Base-by-base conservation (phyloP, 2,329 filamentous ascomycete species). In the Bipolaris gigantea region DNA sequence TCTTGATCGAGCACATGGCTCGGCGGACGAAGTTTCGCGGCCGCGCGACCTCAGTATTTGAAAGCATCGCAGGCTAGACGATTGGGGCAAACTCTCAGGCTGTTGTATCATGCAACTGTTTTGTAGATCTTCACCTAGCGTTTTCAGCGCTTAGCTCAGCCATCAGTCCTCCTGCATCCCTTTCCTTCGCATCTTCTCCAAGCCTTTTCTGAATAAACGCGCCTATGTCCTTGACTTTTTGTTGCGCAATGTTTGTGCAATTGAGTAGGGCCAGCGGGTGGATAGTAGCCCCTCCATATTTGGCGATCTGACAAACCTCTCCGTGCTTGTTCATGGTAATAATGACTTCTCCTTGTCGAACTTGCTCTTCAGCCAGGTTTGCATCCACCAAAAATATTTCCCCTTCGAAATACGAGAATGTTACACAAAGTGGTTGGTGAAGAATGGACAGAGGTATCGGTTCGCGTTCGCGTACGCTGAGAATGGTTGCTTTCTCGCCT, bases 351-450 rank as follows among this genome's bases (percentile, higher is more conserved):
- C 85, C 87, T 35, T 88, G 83, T 18, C 89, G 80, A 53, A 92
- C 80, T 73, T 91, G 88, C 76, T 94, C 90, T 76, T 94, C 90
- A 35, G 89, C 74, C 72, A 85, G 79, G 39, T 82, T 88, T 2
- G 89, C 83, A 73, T 94, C 90, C n/a, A 90, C 72, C 48, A 92
- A 69, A 39, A 89, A 83, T 13, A 87, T 81, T 62, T 89, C 87
- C 5, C 86, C 89, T 33, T 87, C 85, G 61, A 89, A 97, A 70
- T 92, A 93, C 66, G 86, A 90, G 75, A 96, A 96, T 0, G 92
- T 96, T 41, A 97, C 82, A 70, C 92, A 96, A 50, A 97, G 88
- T 1, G 94, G 94, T 64, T 90, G 89, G 76, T 97, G 94, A 61
- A 97, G 84, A 80, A 96, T 90, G 65, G 90, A 92, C 57, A 99